Evolutionary conservation across 2,329 filamentous ascomycete genomes (phyloP), one percentile per base, ranked within the genome.

Genomic region (Thelonectria rubi): DNA sequence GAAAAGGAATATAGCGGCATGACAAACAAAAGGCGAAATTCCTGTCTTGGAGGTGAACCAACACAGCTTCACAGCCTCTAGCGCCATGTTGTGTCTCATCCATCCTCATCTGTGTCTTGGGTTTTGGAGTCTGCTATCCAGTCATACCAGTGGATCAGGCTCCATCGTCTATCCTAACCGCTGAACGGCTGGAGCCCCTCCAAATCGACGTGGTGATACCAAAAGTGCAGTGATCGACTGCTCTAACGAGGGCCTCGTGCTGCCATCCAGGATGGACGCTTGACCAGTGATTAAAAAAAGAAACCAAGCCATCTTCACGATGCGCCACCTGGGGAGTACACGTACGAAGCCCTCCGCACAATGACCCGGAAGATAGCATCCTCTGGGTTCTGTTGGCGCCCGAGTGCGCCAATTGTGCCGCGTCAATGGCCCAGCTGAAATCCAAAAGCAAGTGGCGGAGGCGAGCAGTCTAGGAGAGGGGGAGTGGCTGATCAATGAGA

Each of bases 181-280:
- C 53, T 55, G 21, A 21, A 55, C 43, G 43, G 43, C 53, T 55
- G 21, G 53, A 48, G 53, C 43, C 53, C 53, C 46, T 47, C 34
- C 24, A 14, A 47, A 20, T 15, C 34, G 17, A 32, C 34, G 48
- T 45, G 24, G 46, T 45, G 48, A 49, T 56, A 34, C 59, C 26
- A 52, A 65, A 63, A 60, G 45, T 54, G 63, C 56, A 58, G 51
- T 62, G 63, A 58, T 58, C 50, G 55, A 40, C 52, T 43, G 47
- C 50, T 26, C 62, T 50, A 32, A 47, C 42, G 21, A 37, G 55
- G 47, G 52, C 52, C 43, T 32, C 30, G 65, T 51, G 56, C 54
- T 46, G 65, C 18, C 26, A 40, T 47, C 40, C 61, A 42, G 46
- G 46, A 49, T 64, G 40, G 49, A 26, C 17, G 46, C 47, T 61